Base-by-base conservation (phyloP, 192 early-diverging fungal species). In the Backusella mclennaniae region DNA sequence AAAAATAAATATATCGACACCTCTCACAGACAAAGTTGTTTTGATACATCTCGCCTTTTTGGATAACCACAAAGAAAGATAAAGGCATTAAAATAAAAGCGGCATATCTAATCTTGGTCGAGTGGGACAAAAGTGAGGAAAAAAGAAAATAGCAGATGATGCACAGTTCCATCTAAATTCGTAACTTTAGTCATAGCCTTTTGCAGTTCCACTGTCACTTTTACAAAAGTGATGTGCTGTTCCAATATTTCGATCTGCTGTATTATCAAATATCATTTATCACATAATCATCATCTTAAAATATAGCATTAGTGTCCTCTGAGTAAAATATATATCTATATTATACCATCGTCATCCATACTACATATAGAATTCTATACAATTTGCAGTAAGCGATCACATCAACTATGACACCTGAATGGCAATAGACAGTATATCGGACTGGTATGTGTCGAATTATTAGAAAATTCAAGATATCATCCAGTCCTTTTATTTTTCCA, bases 41-140 rank as follows among this genome's bases (percentile, higher is more conserved):
- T n/a, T 56, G 53, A 56, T 56, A 56, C 53, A 56, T 56, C 53
- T 56, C 53, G n/a, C 53, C 19, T 56, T 56, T 56, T 56, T 56
- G 9, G 53, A 56, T 56, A 56, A 26, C n/a, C 53, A 23, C 53
- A 56, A 26, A 11, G 21, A 56, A 56, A 56, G 53, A 56, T 56
- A 56, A 56, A 56, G 21, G 7, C 53, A 56, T 56, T 11, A 56
- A 56, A 56, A 39, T 56, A 56, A 33, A 33, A 56, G 53, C 53
- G 53, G 2, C 53, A 56, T 56, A 56, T 56, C 21, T 56, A 56
- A 56, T 56, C 53, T 56, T 56, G 53, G 21, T 23, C 3, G n/a
- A 56, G 53, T 56, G 9, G 21, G 7, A 56, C 53, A 56, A 56
- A n/a, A 56, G 6, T 21, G 9, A 56, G 8, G 52, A 56, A 56